Conservation (phyloP, 2,329 filamentous ascomycete species). For the Aspergillus sergii region DNA sequence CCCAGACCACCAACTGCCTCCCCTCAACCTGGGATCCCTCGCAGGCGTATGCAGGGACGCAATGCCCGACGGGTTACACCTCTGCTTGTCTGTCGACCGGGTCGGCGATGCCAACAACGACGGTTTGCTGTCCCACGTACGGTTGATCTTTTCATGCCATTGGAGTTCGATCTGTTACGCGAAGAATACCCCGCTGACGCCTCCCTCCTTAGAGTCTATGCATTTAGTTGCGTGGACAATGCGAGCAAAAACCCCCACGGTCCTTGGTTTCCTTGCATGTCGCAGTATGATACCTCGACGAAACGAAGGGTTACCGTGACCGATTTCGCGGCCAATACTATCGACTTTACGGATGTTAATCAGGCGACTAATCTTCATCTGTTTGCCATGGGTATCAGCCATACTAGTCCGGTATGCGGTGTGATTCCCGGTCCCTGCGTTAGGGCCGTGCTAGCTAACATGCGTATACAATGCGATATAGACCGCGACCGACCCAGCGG, state of each 20-base stretch:
- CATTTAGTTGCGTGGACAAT: constrained; percentile 1
- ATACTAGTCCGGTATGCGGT: neutral
- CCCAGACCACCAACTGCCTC: constrained; percentile 5
- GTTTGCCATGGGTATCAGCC: constrained; percentile 1
- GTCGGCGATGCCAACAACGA: neutral
- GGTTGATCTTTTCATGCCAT: neutral
- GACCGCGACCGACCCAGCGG: neutral
- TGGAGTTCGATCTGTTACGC: neutral
- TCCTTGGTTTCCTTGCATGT: constrained; percentile 1
- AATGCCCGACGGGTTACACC: constrained; percentile 1
- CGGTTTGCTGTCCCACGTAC: constrained; percentile 5
- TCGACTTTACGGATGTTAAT: neutral
- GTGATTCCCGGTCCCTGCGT: neutral
- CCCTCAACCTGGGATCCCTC: constrained; percentile 2
- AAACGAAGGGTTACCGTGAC: neutral
- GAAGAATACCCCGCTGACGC: neutral
- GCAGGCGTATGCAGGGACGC: neutral
- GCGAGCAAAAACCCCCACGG: neutral
- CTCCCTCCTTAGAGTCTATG: neutral
- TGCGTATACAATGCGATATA: neutral
- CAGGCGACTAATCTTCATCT: neutral
- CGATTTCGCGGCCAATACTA: neutral
- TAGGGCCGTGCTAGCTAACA: neutral
- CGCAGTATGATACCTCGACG: neutral
- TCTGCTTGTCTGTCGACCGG: neutral